Evolutionary conservation across 148 eudicot genomes (phyloP).

Genomic region (Cornus kousa): DNA sequence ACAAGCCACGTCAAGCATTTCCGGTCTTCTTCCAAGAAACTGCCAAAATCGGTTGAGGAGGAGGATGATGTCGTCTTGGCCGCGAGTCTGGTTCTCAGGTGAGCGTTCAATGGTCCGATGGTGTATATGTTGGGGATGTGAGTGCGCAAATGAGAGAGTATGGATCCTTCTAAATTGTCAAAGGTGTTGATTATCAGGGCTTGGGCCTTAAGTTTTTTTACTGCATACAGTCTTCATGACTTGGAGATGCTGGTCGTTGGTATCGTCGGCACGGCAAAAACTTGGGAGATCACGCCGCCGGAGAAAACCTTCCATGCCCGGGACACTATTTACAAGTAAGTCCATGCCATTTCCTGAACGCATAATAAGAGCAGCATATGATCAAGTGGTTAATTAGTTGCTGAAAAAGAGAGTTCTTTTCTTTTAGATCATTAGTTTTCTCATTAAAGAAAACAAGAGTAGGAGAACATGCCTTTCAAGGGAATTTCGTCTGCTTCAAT

Average conservation of each 20-base stretch:
- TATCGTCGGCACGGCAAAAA: neutral
- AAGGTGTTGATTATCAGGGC: slow-evolving; percentile 21
- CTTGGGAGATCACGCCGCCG: slow-evolving; percentile 25
- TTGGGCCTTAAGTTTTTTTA: neutral
- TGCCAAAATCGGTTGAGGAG: neutral
- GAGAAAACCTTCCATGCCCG: slow-evolving; percentile 24
- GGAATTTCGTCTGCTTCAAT: slow-evolving; percentile 12
- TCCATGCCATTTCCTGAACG: too few relatives aligned
- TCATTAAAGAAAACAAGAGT: too few relatives aligned
- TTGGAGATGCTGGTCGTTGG: neutral
- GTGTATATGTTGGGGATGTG: slow-evolving; percentile 10
- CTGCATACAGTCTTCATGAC: neutral
- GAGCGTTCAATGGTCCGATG: slow-evolving; percentile 19
- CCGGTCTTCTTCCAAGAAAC: slow-evolving; percentile 21
- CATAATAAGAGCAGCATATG: neutral
- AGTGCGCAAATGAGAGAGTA: slow-evolving; percentile 4
- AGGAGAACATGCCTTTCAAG: slow-evolving; percentile 7
- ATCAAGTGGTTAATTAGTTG: too few relatives aligned
- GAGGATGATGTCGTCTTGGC: neutral
- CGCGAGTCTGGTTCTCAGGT: slow-evolving; percentile 6
- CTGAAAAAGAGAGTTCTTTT: too few relatives aligned
- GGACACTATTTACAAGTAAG: slow-evolving; percentile 8
- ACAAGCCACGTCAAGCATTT: slow-evolving; percentile 16
- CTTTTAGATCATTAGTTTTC: too few relatives aligned
- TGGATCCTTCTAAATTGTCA: slow-evolving; percentile 20